A percentile compares a stretch with the other conserved stretches of the same genome.
phyloP scores from a whole-genome alignment of 2,329 filamentous ascomycete genomes.

The Cryphonectria carpinicola region DNA sequence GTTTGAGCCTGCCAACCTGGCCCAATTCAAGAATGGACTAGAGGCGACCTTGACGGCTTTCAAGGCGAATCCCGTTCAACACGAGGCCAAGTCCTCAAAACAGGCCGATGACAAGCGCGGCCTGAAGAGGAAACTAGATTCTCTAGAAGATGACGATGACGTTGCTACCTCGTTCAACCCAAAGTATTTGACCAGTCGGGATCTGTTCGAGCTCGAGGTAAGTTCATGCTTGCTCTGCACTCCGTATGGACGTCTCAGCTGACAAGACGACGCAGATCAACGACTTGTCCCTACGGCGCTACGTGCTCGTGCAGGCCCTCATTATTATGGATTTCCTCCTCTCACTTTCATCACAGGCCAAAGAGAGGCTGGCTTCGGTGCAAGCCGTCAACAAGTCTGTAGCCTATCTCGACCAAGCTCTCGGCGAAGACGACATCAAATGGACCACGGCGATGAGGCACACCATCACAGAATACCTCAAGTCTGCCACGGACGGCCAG shows the following conservation, averaged over 20 bases:
- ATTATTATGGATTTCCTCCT: constrained; percentile 95
- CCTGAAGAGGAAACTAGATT: constrained; percentile 71
- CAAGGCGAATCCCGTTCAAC: constrained; percentile 53
- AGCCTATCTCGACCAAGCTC: constrained; percentile 73
- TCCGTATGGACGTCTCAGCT: constrained; percentile 20
- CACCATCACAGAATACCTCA: constrained; percentile 81
- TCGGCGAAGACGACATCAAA: constrained; percentile 84
- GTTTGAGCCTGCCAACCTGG: constrained; percentile 73
- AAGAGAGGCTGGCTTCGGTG: constrained; percentile 73
- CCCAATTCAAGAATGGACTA: constrained; percentile 79
- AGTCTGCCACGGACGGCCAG: constrained; percentile 78
- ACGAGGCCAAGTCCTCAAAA: constrained; percentile 52
- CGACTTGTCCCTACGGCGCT: constrained; percentile 90
- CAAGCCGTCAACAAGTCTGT: constrained; percentile 79
- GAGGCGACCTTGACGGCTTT: constrained; percentile 67
- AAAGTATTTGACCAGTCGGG: constrained; percentile 96
- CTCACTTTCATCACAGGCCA: constrained; percentile 82
- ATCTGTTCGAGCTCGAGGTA: constrained; percentile 94
- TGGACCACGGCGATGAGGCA: constrained; percentile 83
- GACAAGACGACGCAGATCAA: constrained; percentile 65
- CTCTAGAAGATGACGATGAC: constrained; percentile 60
- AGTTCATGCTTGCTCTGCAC: constrained; percentile 28
- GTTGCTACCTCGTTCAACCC: constrained; percentile 84
- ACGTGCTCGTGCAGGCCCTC: constrained; percentile 92
- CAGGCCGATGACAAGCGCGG: constrained; percentile 67